Evolutionary conservation across 371 early-diverging fungal genomes (phyloP).

Genomic region (Apophysomyces elegans): DNA sequence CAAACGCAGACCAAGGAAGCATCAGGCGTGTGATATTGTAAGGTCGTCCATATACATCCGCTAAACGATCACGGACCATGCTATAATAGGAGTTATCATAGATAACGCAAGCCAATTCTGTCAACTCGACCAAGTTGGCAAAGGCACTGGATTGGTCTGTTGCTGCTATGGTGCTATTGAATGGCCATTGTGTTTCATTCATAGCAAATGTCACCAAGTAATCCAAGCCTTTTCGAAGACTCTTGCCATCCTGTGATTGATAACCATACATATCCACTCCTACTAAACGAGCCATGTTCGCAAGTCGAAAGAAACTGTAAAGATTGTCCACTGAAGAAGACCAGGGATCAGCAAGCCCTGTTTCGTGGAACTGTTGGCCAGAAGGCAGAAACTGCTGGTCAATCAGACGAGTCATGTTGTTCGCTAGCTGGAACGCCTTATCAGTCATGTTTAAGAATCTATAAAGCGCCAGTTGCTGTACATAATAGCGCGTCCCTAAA

Average conservation of each 20-base stretch:
- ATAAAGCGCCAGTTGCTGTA: slow-evolving; percentile 47
- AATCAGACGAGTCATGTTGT: slow-evolving; percentile 24
- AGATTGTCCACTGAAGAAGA: slow-evolving; percentile 49
- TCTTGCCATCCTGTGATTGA: slow-evolving; percentile 38
- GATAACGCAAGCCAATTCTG: slow-evolving; percentile 47
- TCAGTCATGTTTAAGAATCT: slow-evolving; percentile 38
- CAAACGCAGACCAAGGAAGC: slow-evolving; percentile 21
- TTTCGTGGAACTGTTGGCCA: slow-evolving; percentile 43
- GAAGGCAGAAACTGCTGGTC: slow-evolving; percentile 30
- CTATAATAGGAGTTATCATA: slow-evolving; percentile 40
- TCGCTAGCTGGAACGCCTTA: slow-evolving; percentile 26
- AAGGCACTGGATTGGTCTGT: slow-evolving; percentile 18
- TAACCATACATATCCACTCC: slow-evolving; percentile 42
- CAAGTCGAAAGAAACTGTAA: slow-evolving; percentile 42
- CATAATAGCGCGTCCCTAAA: slow-evolving; percentile 43
- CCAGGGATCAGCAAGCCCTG: slow-evolving; percentile 44
- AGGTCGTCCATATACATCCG: slow-evolving; percentile 13
- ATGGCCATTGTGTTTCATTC: slow-evolving; percentile 51
- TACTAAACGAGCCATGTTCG: slow-evolving; percentile 30
- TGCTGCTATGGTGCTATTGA: slow-evolving; percentile 30
- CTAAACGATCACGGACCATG: slow-evolving; percentile 8
- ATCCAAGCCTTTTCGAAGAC: slow-evolving; percentile 50
- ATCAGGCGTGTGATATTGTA: slow-evolving; percentile 33
- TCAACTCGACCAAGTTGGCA: slow-evolving; percentile 35
- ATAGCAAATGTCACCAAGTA: slow-evolving; percentile 43